Evolutionary conservation across 768 basidiomycete species (phyloP).

Genomic region (Hericium alpestre): DNA sequence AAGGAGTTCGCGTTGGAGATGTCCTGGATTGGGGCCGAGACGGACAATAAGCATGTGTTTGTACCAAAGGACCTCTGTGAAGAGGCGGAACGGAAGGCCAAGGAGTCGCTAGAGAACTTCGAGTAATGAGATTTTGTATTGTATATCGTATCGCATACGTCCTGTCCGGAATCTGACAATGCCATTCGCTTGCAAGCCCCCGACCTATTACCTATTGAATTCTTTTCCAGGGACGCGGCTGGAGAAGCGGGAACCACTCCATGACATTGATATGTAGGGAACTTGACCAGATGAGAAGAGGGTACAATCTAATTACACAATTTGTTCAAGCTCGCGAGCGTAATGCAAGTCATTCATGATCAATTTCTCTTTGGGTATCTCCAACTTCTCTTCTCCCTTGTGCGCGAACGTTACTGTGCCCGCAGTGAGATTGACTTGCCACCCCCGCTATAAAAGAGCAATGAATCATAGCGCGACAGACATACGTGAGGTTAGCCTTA

Average conservation of each 20-base stretch:
- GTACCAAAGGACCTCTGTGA: slow-evolving; percentile 79
- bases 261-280: not conserved
- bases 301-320: slow-evolving; percentile 26
- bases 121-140: slow-evolving; percentile 26
- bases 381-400: slow-evolving; percentile 72
- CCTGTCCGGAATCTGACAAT: too few species aligned
- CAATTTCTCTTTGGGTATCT: slow-evolving; percentile 79
- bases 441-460: slow-evolving; percentile 49
- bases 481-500: slow-evolving; percentile 23
- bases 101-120: slow-evolving; percentile 69
- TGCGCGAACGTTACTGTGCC: slow-evolving; percentile 67
- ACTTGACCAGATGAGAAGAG: not conserved
- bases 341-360: slow-evolving; percentile 70
- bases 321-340: slow-evolving; percentile 84
- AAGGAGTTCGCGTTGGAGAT: slow-evolving; percentile 98
- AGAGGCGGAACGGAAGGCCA: slow-evolving; percentile 83
- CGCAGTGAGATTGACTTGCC: slow-evolving; percentile 68
- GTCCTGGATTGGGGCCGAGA: slow-evolving; percentile 90
- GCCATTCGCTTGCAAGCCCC: too few species aligned
- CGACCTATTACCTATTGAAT: too few species aligned
- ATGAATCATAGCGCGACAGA: not conserved
- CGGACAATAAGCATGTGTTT: slow-evolving; percentile 63
- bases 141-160: slow-evolving; percentile 6
- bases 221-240: too few species aligned
- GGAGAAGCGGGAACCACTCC: too few species aligned